These are phyloP conservation scores for Aspergillus wentii DNA, from an alignment of 495 filamentous ascomycete species.

Conservation along the genomic window DNA sequence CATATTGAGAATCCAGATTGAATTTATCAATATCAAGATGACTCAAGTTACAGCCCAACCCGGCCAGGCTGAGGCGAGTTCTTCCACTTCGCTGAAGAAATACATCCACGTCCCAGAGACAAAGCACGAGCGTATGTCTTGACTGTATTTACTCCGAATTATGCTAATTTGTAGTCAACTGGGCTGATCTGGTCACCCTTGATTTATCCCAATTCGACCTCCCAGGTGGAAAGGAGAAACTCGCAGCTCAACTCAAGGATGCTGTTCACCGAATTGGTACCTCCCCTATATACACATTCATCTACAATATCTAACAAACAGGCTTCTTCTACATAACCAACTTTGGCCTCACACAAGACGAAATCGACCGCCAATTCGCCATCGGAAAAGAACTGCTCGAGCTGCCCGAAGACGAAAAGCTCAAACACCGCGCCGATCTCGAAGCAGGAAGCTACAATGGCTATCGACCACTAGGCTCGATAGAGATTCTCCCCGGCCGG, in stretches of 20 bases:
- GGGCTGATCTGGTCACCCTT: slow-evolving; percentile 51
- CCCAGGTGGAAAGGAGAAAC: slow-evolving; percentile 47
- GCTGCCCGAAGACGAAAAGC: slow-evolving; percentile 47
- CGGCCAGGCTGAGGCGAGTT: neutral
- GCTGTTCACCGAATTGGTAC: slow-evolving; percentile 45
- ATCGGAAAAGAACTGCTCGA: slow-evolving; percentile 42
- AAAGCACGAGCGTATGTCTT: neutral
- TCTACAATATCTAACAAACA: slow-evolving; percentile 21
- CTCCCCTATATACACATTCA: neutral
- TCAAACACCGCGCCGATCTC: slow-evolving; percentile 39
- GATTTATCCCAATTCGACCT: slow-evolving; percentile 46
- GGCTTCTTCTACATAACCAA: slow-evolving; percentile 48
- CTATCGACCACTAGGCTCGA: slow-evolving; percentile 17
- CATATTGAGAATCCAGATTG: neutral
- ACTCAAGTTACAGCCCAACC: too few relatives aligned
- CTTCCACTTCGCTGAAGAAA: neutral
- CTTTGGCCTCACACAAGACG: slow-evolving; percentile 44
- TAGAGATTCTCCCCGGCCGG: slow-evolving; percentile 23
- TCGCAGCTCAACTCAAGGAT: slow-evolving; percentile 50
- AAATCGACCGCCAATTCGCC: slow-evolving; percentile 48
- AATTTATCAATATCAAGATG: neutral
- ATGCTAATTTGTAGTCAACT: slow-evolving; percentile 17
- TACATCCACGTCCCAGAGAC: neutral
- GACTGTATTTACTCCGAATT: neutral
- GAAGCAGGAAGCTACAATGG: slow-evolving; percentile 43